Percentiles rank a stretch among this genome's conserved stretches.
Evolutionary conservation across 2,329 filamentous ascomycete species (phyloP).

Genomic region (Phaeoacremonium minimum): DNA sequence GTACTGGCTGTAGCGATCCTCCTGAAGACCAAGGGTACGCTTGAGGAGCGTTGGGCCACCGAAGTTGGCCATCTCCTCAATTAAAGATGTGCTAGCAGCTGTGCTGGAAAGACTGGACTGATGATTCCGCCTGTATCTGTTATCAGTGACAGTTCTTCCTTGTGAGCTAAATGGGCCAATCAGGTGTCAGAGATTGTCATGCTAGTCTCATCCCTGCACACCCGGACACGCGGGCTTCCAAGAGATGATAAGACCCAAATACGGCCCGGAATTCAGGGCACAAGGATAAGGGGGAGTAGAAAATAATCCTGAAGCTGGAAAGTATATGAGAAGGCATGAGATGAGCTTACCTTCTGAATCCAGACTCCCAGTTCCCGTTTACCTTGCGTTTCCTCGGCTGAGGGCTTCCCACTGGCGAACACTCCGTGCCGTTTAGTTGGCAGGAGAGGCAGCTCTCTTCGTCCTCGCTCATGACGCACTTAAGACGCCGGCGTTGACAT

Average conservation of each 20-base stretch:
- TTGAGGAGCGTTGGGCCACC: conserved; percentile 62
- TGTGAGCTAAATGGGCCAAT: conserved; percentile 52
- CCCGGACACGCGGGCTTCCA: background rate
- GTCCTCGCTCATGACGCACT: conserved; percentile 72
- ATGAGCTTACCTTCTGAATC: no score
- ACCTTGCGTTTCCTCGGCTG: conserved; percentile 77
- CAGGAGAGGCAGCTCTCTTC: conserved; percentile 71
- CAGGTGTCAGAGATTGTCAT: conserved; percentile 35
- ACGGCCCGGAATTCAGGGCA: conserved; percentile 3
- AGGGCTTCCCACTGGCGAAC: conserved; percentile 73
- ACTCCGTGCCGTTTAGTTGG: conserved; percentile 72
- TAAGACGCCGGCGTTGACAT: conserved; percentile 68
- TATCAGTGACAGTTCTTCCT: conserved; percentile 49
- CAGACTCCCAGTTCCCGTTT: conserved; percentile 59
- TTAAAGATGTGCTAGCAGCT: conserved; percentile 56
- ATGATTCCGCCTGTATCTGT: conserved; percentile 47
- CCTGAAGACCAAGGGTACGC: conserved; percentile 70
- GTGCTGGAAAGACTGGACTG: conserved; percentile 58
- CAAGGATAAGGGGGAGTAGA: conserved; percentile 1
- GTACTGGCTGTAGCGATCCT: conserved; percentile 76
- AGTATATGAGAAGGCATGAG: no score
- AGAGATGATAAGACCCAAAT: background rate
- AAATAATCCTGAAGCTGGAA: no score
- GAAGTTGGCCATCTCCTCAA: conserved; percentile 69
- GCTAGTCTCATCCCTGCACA: conserved; percentile 4